phyloP scores from a whole-genome alignment of 2,329 filamentous ascomycete species.

The Apiospora aurea region DNA sequence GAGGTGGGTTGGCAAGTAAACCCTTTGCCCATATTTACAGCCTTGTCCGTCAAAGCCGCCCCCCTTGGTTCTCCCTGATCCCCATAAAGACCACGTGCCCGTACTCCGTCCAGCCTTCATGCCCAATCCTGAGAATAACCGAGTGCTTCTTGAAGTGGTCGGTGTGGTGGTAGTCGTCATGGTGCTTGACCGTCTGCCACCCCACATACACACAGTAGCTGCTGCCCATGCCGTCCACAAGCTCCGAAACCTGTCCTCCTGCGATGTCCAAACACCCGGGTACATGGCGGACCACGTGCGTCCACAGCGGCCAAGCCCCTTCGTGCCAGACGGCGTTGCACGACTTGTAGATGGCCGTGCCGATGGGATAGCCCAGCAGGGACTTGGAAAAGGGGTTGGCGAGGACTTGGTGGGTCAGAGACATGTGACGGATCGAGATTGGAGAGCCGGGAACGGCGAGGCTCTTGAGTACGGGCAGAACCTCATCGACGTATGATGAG shows the following conservation, averaged over 20 bases:
- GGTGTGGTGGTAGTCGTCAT: slow-evolving; percentile 45
- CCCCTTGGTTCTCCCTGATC: neutral
- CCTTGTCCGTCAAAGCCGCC: neutral
- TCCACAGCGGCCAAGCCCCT: slow-evolving; percentile 33
- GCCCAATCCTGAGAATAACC: slow-evolving; percentile 35
- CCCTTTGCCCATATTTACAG: neutral
- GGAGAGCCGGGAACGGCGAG: neutral
- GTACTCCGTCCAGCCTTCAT: slow-evolving; percentile 41
- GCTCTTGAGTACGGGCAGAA: neutral
- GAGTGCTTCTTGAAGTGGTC: slow-evolving; percentile 40
- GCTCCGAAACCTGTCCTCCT: slow-evolving; percentile 43
- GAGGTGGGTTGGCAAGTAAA: neutral
- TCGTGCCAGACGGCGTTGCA: slow-evolving; percentile 29
- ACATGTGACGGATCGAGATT: neutral
- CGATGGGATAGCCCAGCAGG: slow-evolving; percentile 25
- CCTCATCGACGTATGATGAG: neutral
- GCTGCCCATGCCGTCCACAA: slow-evolving; percentile 36
- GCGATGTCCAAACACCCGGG: slow-evolving; percentile 43
- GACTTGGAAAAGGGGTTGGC: slow-evolving; percentile 8
- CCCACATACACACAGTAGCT: slow-evolving; percentile 44
- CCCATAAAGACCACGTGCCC: slow-evolving; percentile 42
- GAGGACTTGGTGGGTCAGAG: neutral
- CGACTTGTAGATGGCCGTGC: slow-evolving; percentile 43
- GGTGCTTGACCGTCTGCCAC: slow-evolving; percentile 43
- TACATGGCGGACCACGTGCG: slow-evolving; percentile 32